A percentile compares a stretch with the other conserved stretches of the same genome.
Conservation (phyloP, 1,284 basidiomycete genomes). For the Lentinula novae-zelandiae region DNA sequence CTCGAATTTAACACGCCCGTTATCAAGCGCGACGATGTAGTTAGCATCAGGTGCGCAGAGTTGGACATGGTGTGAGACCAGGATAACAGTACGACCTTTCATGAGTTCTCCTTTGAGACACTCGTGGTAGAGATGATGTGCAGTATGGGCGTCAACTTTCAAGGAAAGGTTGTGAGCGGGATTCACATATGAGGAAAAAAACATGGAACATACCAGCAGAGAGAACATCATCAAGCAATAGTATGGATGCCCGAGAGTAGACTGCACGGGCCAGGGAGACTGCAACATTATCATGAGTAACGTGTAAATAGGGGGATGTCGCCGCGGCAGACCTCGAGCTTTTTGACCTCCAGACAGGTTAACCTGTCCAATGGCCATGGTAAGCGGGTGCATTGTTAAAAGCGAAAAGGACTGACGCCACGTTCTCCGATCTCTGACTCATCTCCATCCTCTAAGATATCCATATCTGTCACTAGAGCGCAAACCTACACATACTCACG, state of each 20-base stretch:
- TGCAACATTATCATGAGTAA: slow-evolving; percentile 23
- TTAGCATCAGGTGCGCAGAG: slow-evolving; percentile 66
- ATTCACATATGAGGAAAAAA: not conserved
- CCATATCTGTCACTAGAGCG: slow-evolving; percentile 68
- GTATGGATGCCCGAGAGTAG: slow-evolving; percentile 84
- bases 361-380: slow-evolving; percentile 40
- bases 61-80: slow-evolving; percentile 91
- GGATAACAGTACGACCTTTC: slow-evolving; percentile 73
- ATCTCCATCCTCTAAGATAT: slow-evolving; percentile 93
- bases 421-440: slow-evolving; percentile 89
- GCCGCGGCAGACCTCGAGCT: slow-evolving; percentile 61
- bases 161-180: slow-evolving; percentile 8
- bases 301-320: not conserved
- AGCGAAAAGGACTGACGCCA: slow-evolving; percentile 44
- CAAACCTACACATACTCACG: slow-evolving; percentile 29
- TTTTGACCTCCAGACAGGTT: slow-evolving; percentile 96
- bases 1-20: slow-evolving; percentile 76
- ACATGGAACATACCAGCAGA: slow-evolving; percentile 49
- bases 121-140: slow-evolving; percentile 77
- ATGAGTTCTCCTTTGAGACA: slow-evolving; percentile 86
- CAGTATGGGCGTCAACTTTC: slow-evolving; percentile 83
- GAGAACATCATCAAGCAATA: slow-evolving; percentile 89
- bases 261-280: slow-evolving; percentile 91
- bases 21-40: slow-evolving; percentile 81
- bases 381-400: not conserved